Conservation (phyloP, 352 stramenopile species). For the Phytophthora pluvialis region DNA sequence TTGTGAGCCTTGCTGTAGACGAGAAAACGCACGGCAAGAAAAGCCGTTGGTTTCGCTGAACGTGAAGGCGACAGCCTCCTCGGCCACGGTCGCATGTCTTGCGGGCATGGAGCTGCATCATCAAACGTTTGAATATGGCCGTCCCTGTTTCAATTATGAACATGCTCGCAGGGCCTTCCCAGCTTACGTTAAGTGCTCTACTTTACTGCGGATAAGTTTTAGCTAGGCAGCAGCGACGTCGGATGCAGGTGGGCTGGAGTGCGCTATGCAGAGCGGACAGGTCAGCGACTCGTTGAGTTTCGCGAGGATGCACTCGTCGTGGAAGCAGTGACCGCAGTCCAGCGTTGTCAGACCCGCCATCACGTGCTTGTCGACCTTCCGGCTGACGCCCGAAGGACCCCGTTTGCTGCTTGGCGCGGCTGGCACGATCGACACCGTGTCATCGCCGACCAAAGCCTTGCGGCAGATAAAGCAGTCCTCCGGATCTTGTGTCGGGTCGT, state of each 20-base stretch:
- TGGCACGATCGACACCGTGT: slow-evolving; percentile 47
- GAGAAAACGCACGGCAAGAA: slow-evolving; percentile 11
- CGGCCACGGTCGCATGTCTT: neutral
- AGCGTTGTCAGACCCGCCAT: slow-evolving; percentile 74
- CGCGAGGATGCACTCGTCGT: slow-evolving; percentile 86
- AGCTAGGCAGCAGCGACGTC: slow-evolving; percentile 20
- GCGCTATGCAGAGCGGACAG: slow-evolving; percentile 64
- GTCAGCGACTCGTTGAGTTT: slow-evolving; percentile 79
- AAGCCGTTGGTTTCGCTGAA: neutral
- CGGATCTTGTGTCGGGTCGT: slow-evolving; percentile 36
- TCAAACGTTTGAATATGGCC: slow-evolving; percentile 8
- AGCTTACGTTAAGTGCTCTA: neutral
- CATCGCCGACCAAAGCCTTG: slow-evolving; percentile 44
- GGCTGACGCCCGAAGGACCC: slow-evolving; percentile 22
- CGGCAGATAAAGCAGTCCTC: slow-evolving; percentile 72
- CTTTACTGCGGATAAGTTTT: slow-evolving; percentile 1
- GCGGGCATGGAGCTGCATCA: neutral
- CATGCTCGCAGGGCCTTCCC: slow-evolving; percentile 4
- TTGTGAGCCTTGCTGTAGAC: slow-evolving; percentile 12
- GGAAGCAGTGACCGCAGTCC: slow-evolving; percentile 83
- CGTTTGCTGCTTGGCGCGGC: slow-evolving; percentile 23
- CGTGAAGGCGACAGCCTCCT: neutral
- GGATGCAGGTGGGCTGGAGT: slow-evolving; percentile 24
- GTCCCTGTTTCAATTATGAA: slow-evolving; percentile 30
- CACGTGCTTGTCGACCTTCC: slow-evolving; percentile 37